phyloP scores from a whole-genome alignment of 169 alveolate species.

The Cryptosporidium bovis region DNA sequence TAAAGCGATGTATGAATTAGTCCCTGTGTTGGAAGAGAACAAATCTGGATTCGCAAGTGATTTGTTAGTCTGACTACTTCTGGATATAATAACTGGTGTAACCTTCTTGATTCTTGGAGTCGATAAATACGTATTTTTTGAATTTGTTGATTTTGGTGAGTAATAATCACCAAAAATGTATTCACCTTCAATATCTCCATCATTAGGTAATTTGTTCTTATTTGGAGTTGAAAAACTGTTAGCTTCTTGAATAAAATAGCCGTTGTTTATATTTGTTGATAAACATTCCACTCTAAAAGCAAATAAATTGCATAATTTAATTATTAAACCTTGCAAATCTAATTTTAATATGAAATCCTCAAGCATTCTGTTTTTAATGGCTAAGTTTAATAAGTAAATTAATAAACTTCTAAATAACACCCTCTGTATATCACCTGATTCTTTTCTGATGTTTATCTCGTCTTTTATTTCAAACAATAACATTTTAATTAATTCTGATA shows the following conservation, averaged over 20 bases:
- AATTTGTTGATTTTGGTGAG: constrained; percentile 9
- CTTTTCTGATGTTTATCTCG: constrained; percentile 18
- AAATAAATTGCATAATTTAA: constrained; percentile 44
- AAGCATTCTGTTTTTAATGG: neutral
- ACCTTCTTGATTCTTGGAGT: constrained; percentile 25
- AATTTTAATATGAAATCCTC: neutral
- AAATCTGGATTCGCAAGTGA: neutral
- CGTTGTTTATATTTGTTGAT: constrained; percentile 28
- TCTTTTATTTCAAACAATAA: constrained; percentile 46
- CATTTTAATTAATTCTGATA: constrained; percentile 1
- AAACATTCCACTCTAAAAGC: constrained; percentile 38
- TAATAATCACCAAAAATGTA: neutral
- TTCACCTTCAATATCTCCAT: constrained; percentile 13
- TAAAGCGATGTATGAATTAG: constrained; percentile 12
- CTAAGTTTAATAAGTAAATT: constrained; percentile 6
- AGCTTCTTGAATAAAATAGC: neutral
- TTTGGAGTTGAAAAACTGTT: constrained; percentile 13
- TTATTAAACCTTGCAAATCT: constrained; percentile 7
- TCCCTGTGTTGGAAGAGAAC: neutral
- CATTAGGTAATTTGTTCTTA: constrained; percentile 20
- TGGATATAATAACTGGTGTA: constrained; percentile 42
- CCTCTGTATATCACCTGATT: constrained; percentile 50
- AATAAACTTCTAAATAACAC: constrained; percentile 42
- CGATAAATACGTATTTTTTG: neutral
- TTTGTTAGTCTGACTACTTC: neutral